Evolutionary conservation across 2,329 filamentous ascomycete genomes (phyloP).

Genomic region (Hypoxylon sp.): DNA sequence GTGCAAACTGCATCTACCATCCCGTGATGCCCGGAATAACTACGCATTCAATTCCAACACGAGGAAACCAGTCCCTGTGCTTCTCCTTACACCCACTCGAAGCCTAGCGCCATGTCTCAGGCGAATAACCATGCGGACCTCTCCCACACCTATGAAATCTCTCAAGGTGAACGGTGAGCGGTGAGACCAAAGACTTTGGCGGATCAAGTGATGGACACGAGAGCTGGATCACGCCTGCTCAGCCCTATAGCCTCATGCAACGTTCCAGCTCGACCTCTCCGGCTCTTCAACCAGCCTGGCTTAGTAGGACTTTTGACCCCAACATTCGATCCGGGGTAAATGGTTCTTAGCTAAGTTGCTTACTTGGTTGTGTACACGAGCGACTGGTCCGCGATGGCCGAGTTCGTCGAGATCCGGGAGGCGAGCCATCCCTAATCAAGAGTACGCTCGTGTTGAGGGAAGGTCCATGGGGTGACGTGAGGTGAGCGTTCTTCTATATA

Average conservation of each 20-base stretch:
- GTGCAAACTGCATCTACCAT: constrained; percentile 1
- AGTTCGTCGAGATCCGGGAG: constrained; percentile 11
- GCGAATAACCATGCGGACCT: constrained; percentile 2
- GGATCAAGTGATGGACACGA: constrained; percentile 16
- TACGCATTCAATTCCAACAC: constrained; percentile 7
- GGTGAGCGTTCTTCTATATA: constrained; percentile 19
- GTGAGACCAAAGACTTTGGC: background rate
- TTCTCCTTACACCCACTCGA: constrained; percentile 5
- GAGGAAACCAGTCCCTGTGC: constrained; percentile 9
- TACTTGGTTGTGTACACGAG: background rate
- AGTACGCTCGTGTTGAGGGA: constrained; percentile 7
- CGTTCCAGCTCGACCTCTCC: constrained; percentile 9
- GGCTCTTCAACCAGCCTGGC: constrained; percentile 9
- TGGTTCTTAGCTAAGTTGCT: background rate
- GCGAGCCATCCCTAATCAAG: background rate
- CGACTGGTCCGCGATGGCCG: background rate
- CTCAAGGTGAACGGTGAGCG: constrained; percentile 9
- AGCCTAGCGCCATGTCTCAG: constrained; percentile 12
- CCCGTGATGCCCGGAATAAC: constrained; percentile 10
- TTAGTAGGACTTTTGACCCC: constrained; percentile 7
- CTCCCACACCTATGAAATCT: too few species aligned
- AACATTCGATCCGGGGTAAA: constrained; percentile 14
- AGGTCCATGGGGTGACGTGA: constrained; percentile 5
- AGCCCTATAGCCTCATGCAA: constrained; percentile 33
- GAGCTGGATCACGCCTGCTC: constrained; percentile 9